These are phyloP conservation scores for Blastocystis sp. DNA, from an alignment of 352 stramenopile species.

Conservation along the genomic window DNA sequence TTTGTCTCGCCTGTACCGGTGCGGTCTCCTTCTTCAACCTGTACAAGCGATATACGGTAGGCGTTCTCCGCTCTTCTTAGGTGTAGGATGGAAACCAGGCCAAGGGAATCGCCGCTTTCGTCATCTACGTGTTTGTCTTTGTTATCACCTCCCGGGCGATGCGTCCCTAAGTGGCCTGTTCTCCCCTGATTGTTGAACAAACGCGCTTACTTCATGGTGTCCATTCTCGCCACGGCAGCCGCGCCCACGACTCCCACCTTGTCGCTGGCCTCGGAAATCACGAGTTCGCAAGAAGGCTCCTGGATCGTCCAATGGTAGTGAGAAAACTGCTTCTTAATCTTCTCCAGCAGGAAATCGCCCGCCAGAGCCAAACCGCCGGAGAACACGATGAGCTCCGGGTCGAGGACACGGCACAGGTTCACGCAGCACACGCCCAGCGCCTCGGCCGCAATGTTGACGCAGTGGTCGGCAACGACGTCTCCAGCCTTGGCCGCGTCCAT, in stretches of 20 bases:
- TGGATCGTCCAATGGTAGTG: conserved; percentile 55
- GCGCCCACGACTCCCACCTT: conserved; percentile 28
- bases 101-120: too few species aligned
- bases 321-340: conserved; percentile 30
- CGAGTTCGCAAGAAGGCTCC: conserved; percentile 1
- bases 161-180: background rate
- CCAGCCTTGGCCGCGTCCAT: conserved; percentile 47
- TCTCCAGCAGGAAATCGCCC: conserved; percentile 47
- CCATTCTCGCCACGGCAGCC: conserved; percentile 41
- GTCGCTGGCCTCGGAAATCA: background rate
- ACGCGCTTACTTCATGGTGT: conserved; percentile 2
- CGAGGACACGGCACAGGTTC: conserved; percentile 42
- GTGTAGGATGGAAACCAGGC: too few species aligned
- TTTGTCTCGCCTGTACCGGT: too few species aligned
- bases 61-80: too few species aligned
- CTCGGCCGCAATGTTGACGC: conserved; percentile 50
- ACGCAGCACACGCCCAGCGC: conserved; percentile 59
- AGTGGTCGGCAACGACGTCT: conserved; percentile 12
- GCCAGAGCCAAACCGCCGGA: conserved; percentile 22
- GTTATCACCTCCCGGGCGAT: too few species aligned
- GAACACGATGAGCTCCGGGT: conserved; percentile 61
- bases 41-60: too few species aligned
- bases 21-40: too few species aligned
- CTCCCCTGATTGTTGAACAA: background rate
- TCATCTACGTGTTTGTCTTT: too few species aligned